Conservation (phyloP, 495 filamentous ascomycete species). For the Viridothelium virens region DNA sequence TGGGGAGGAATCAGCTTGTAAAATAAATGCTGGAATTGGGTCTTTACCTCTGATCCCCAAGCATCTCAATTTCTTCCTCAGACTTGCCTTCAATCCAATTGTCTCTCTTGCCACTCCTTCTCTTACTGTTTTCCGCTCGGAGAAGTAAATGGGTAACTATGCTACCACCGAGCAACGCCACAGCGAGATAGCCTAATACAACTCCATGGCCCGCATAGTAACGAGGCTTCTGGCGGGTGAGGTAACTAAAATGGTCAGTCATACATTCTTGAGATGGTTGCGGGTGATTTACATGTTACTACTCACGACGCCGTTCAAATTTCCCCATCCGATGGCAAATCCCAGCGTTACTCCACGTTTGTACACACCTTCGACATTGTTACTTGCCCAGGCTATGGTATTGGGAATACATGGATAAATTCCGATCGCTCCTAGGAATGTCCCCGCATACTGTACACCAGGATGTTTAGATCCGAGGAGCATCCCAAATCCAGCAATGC, state of each 20-base stretch:
- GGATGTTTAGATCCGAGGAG: constrained; percentile 54
- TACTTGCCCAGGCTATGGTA: constrained; percentile 80
- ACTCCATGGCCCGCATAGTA: constrained; percentile 53
- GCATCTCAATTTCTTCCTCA: constrained; percentile 48
- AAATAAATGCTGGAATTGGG: not conserved
- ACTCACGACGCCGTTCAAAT: constrained; percentile 78
- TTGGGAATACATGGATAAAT: constrained; percentile 93
- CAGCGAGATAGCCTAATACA: constrained; percentile 52
- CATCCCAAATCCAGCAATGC: constrained; percentile 72
- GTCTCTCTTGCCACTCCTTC: constrained; percentile 59
- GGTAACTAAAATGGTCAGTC: constrained; percentile 17
- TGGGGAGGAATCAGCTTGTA: not conserved
- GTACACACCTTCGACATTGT: constrained; percentile 88
- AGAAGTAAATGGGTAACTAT: constrained; percentile 61
- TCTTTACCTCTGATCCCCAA: constrained; percentile 53
- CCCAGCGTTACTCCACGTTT: constrained; percentile 83
- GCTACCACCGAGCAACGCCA: constrained; percentile 54
- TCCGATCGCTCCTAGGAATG: constrained; percentile 77
- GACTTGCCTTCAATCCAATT: constrained; percentile 53
- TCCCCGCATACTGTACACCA: constrained; percentile 69
- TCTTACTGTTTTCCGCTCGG: constrained; percentile 53
- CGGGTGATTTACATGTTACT: constrained; percentile 55
- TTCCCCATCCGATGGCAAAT: constrained; percentile 88
- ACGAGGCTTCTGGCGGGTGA: constrained; percentile 44
- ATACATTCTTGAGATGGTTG: not conserved